Conservation (phyloP, 179 eudicot genomes). For the Nepenthes alata region DNA sequence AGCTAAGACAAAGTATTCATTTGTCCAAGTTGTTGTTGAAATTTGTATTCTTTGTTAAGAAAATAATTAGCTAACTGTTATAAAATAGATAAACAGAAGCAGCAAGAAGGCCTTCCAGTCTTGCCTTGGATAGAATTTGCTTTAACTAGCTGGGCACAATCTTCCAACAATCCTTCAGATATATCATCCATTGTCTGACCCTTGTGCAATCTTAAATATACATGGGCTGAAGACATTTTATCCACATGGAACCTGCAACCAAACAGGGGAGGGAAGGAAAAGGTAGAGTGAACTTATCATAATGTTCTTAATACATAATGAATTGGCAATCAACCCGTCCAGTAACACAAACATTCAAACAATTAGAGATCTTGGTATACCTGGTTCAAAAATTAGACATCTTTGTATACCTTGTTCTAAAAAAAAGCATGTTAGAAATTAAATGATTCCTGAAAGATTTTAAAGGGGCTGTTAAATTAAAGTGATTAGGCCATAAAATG, state of each 20-base stretch:
- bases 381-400: too few species aligned
- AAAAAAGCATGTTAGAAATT: too few species aligned
- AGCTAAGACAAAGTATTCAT: neutral
- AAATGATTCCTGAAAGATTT: too few species aligned
- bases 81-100: neutral
- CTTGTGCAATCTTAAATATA: slow-evolving; percentile 78
- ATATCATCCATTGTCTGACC: slow-evolving; percentile 89
- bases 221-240: slow-evolving; percentile 99
- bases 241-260: slow-evolving; percentile 91
- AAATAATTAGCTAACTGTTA: neutral
- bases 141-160: slow-evolving; percentile 92
- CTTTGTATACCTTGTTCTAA: too few species aligned
- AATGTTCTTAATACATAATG: neutral
- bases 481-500: too few species aligned
- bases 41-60: neutral
- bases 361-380: too few species aligned
- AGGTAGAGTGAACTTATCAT: neutral
- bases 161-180: slow-evolving; percentile 87
- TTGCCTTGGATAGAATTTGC: slow-evolving; percentile 97
- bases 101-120: slow-evolving; percentile 1
- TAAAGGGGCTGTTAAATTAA: too few species aligned
- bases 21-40: neutral
- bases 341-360: too few species aligned
- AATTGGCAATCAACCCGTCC: neutral
- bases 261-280: neutral